Evolutionary conservation across 2,329 filamentous ascomycete species (phyloP), one percentile per base, ranked within the genome.

Genomic region (Diaporthe humulicola): DNA sequence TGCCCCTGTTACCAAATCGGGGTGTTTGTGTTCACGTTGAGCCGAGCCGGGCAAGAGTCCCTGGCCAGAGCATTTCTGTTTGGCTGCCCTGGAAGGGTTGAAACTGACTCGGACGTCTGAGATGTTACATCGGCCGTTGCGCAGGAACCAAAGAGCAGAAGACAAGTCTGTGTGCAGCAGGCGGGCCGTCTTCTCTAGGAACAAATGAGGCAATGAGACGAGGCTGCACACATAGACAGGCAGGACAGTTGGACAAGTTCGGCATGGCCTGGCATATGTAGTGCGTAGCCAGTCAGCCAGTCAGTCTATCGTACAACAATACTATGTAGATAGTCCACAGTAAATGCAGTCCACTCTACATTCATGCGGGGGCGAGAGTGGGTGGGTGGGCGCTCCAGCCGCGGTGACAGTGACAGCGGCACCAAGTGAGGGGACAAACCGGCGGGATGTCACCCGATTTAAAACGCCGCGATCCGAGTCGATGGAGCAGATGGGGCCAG

Each of bases 101-200:
- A 61, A 52, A 61, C 70, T 71, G 56, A 71, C 70, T 71, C 70
- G 56, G 56, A 60, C 33, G n/a, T 40, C 33, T 30, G 19, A 15
- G 56, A 61, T 54, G 70, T 71, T 71, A 71, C 70, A 71, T 71
- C 42, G 70, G 30, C 33, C 19, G 33, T 54, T 52, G 48, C 14
- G n/a, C 42, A 71, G 70, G 70, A 71, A 61, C 70, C 70, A 71
- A 71, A 71, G 56, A 71, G 33, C 56, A 48, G 57, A 22, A 40
- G 52, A 71, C 70, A 71, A 71, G 70, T 71, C 57, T 71, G 70
- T 52, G 56, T 71, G 70, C 70, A 71, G 56, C 56, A 61, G 30
- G 33, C 48, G 36, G 56, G 56, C 40, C 30, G 40, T 45, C 30
- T 30, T 30, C 42, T 36, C 9, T 19, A 9, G 5, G 40, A 15